phyloP scores from a whole-genome alignment of 2,329 filamentous ascomycete genomes.

The Xylariaceae sp. region DNA sequence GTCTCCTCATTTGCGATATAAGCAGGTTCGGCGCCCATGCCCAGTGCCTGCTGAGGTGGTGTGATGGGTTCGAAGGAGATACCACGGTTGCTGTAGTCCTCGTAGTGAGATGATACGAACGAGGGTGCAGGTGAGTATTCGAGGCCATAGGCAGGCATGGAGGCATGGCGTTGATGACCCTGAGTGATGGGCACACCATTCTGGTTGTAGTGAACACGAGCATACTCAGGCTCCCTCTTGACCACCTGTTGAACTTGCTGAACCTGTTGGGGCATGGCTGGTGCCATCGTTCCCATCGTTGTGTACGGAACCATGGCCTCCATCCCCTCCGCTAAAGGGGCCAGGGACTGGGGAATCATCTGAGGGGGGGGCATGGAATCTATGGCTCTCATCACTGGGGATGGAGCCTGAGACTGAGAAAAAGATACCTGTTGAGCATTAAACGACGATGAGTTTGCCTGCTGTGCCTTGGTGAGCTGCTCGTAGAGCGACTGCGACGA shows the following conservation, averaged over 20 bases:
- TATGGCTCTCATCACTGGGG: constrained; percentile 84
- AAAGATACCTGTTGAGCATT: constrained; percentile 70
- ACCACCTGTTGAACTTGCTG: constrained; percentile 63
- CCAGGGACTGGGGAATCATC: constrained; percentile 66
- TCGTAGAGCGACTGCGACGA: constrained; percentile 98
- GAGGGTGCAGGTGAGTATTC: constrained; percentile 98
- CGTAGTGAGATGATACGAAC: constrained; percentile 97
- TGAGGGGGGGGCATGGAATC: constrained; percentile 91
- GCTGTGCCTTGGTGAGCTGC: constrained; percentile 98
- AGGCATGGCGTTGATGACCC: constrained; percentile 87
- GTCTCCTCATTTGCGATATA: constrained; percentile 99
- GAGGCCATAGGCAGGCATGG: constrained; percentile 93
- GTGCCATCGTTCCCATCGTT: constrained; percentile 67
- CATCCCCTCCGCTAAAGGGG: constrained; percentile 59
- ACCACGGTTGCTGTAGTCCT: constrained; percentile 95
- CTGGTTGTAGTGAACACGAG: constrained; percentile 83
- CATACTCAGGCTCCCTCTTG: constrained; percentile 86
- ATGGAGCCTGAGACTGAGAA: constrained; percentile 75
- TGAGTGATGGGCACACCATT: constrained; percentile 83
- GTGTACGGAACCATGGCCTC: constrained; percentile 72
- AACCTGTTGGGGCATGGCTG: constrained; percentile 62
- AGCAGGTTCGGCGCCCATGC: constrained; percentile 80
- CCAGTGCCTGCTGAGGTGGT: constrained; percentile 84
- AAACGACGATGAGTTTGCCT: constrained; percentile 97
- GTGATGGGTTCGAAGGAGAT: constrained; percentile 97